Conservation (phyloP, 2,329 filamentous ascomycete genomes). For the Bisporella sp. region DNA sequence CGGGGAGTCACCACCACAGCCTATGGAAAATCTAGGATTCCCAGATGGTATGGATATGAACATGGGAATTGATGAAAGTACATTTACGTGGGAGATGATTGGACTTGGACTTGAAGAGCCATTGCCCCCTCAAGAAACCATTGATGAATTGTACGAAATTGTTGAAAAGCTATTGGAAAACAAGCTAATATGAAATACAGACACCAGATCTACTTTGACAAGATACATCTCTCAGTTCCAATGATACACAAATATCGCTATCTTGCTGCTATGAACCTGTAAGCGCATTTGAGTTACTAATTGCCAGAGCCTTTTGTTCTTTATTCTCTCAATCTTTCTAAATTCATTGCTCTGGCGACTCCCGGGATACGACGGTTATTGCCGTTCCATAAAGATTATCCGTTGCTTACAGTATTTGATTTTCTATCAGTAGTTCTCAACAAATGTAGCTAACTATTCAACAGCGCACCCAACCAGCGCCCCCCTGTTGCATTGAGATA, state of each 20-base stretch:
- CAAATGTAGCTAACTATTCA: background rate
- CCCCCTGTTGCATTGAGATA: conserved; percentile 87
- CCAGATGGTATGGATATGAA: conserved; percentile 36
- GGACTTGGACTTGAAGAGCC: conserved; percentile 63
- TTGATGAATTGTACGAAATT: conserved; percentile 70
- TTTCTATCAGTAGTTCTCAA: no score
- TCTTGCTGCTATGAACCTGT: conserved; percentile 79
- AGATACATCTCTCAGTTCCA: conserved; percentile 76
- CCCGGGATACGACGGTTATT: no score
- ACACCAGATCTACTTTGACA: conserved; percentile 83
- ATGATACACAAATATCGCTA: conserved; percentile 89
- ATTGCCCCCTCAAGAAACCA: conserved; percentile 56
- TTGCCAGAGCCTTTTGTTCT: background rate
- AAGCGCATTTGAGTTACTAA: conserved; percentile 16
- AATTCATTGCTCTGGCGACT: background rate
- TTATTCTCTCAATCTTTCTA: background rate
- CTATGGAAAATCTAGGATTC: conserved; percentile 54
- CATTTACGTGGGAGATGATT: conserved; percentile 78
- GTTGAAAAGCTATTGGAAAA: conserved; percentile 7
- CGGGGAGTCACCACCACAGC: conserved; percentile 40
- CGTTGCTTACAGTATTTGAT: no score
- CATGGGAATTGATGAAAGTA: conserved; percentile 44
- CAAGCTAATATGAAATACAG: conserved; percentile 32
- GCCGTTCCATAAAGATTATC: no score
- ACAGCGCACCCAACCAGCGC: conserved; percentile 68